A percentile compares a stretch with the other conserved stretches of the same genome.
phyloP scores from a whole-genome alignment of 331 rosid species.

The Stylosanthes scabra region DNA sequence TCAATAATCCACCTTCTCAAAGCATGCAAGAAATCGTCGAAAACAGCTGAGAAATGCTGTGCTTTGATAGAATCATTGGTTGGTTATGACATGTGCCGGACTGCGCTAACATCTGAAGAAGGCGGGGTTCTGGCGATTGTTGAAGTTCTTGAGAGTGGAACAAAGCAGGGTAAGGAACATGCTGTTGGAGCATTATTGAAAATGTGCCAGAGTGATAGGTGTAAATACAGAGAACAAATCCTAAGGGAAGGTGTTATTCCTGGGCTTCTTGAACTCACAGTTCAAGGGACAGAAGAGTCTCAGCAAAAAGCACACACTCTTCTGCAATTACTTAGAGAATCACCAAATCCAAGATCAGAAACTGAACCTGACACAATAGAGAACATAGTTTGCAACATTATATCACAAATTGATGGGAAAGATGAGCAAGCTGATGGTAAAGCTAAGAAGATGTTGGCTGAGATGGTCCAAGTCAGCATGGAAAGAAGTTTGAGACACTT shows the following conservation, averaged over 20 bases:
- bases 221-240: constrained; percentile 78
- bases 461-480: constrained; percentile 96
- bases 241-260: constrained; percentile 90
- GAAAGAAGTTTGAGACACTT: constrained; percentile 88
- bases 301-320: constrained; percentile 72
- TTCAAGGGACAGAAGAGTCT: constrained; percentile 83
- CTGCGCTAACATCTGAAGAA: constrained; percentile 69
- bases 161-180: constrained; percentile 68
- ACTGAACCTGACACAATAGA: constrained; percentile 74
- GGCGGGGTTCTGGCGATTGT: constrained; percentile 86
- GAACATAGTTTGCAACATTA: constrained; percentile 77
- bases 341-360: constrained; percentile 74
- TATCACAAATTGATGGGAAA: constrained; percentile 79
- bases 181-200: constrained; percentile 80
- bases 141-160: constrained; percentile 86
- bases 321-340: constrained; percentile 68
- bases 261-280: constrained; percentile 92
- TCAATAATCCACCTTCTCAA: constrained; percentile 61
- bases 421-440: constrained; percentile 62
- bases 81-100: constrained; percentile 66
- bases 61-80: constrained; percentile 74
- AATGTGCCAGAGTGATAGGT: constrained; percentile 83
- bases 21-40: constrained; percentile 77
- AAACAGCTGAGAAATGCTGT: constrained; percentile 78
- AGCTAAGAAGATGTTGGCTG: constrained; percentile 90